Conservation (phyloP, 1,139 yeast genomes). For the Taphrina flavorubra region DNA sequence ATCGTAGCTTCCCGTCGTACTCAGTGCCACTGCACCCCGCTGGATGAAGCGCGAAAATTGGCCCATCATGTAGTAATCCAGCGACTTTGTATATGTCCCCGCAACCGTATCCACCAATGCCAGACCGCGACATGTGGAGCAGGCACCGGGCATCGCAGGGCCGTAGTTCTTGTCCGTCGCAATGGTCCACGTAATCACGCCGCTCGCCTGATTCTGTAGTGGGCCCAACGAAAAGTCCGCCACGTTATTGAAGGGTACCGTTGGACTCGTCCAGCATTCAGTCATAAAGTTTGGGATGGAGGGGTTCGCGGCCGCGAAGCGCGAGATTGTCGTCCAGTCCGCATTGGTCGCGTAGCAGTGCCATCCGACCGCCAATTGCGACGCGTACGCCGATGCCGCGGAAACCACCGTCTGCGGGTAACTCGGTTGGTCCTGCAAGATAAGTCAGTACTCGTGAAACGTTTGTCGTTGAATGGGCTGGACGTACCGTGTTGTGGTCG, state of each 20-base stretch:
- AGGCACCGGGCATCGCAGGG: slow-evolving; percentile 12
- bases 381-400: slow-evolving; percentile 3
- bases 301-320: slow-evolving; percentile 7
- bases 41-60: slow-evolving; percentile 15
- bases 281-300: slow-evolving; percentile 7
- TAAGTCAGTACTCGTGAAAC: too few species aligned
- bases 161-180: slow-evolving; percentile 5
- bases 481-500: slow-evolving; percentile 15
- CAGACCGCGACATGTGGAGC: slow-evolving; percentile 12
- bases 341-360: slow-evolving; percentile 11
- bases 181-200: slow-evolving; percentile 12
- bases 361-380: slow-evolving; percentile 11
- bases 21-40: slow-evolving; percentile 8
- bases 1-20: not conserved
- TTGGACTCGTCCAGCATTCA: slow-evolving; percentile 19
- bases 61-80: slow-evolving; percentile 16
- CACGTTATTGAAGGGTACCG: not conserved
- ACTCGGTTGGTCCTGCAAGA: slow-evolving; percentile 15
- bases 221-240: slow-evolving; percentile 13
- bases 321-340: slow-evolving; percentile 6
- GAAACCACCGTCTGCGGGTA: slow-evolving; percentile 10
- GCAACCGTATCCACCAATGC: not conserved
- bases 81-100: slow-evolving; percentile 5
- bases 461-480: not conserved
- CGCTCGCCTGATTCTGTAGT: slow-evolving; percentile 2